Conservation (phyloP, 495 filamentous ascomycete species). For the Trypethelium eluteriae region DNA sequence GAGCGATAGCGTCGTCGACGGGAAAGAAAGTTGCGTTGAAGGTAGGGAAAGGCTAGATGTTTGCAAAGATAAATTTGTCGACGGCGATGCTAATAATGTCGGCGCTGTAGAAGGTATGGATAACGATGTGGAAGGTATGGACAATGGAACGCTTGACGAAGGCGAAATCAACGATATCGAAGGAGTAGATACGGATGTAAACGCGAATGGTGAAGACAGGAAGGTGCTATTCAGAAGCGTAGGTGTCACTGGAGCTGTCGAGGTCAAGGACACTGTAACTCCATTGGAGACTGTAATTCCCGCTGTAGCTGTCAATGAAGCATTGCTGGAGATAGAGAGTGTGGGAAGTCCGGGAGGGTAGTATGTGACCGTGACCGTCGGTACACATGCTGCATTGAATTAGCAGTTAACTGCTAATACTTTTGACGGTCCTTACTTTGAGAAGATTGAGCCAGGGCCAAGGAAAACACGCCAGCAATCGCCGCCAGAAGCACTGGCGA, state of each 20-base stretch:
- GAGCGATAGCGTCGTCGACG: not conserved
- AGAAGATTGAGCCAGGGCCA: slow-evolving; percentile 3
- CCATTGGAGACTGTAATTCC: not conserved
- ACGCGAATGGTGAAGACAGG: not conserved
- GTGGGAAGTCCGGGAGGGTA: not conserved
- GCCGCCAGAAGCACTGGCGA: not conserved
- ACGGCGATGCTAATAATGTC: not conserved
- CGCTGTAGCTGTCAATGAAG: not conserved
- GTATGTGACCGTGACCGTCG: not conserved
- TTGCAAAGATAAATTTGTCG: not conserved
- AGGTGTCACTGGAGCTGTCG: not conserved
- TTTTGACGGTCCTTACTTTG: not conserved
- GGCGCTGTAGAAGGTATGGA: not conserved
- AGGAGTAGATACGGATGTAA: not conserved
- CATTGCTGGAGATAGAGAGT: not conserved
- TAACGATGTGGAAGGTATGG: not conserved
- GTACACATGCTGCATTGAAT: not conserved
- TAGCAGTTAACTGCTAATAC: not conserved
- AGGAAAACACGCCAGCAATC: not conserved
- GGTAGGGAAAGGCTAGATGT: not conserved
- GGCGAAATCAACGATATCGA: not conserved
- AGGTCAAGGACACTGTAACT: not conserved
- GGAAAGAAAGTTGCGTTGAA: not conserved
- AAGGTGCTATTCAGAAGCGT: no score
- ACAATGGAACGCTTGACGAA: not conserved